Evolutionary conservation across 306 rosid species (phyloP), one percentile per base, ranked within the genome.

Genomic region (Rosa multiflora): DNA sequence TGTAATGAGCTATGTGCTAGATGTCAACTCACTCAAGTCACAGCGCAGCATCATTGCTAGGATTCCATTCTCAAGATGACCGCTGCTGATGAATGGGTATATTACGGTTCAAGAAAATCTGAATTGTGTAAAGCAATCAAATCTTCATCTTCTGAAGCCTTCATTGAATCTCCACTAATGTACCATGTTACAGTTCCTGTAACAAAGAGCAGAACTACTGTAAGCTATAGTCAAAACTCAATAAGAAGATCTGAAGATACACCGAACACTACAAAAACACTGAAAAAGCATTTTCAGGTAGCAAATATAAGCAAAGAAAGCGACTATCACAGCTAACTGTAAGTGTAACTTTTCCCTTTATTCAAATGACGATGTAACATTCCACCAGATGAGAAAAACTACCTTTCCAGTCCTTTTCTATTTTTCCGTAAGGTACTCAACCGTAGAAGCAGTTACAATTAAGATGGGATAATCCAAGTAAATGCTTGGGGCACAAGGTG

Each of bases 181-280:
- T 87, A 93, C 94, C 94, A 91, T 44, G 89, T 86, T 35, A 89
- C 82, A 72, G 84, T 20, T 76, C 88, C 99, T 94, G 93, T 82
- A 53, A 81, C 26, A 61, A 76, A 8, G 51, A 64, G 20, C 69
- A 48, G 67, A 52, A 51, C 64, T 49, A 81, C 47, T 49, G 66
- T 52, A 80, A 77, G 76, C 59, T 15, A 43, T 70, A 67, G 55
- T 10, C n/a, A 39, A 72, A 1, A 9, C 26, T 20, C 42, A n/a
- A 72, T 26, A 29, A 7, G 17, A 58, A 58, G 61, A 71, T 12
- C 10, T 47, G 37, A 70, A 29, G 21, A 26, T 46, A 51, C 3
- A 35, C 1, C 5, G 6, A 44, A 10, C 11, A 32, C 37, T 32
- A 1, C 37, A 32, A 44, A 44, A 4, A 4, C 47, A 44, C 8